Conservation (phyloP, 2,329 filamentous ascomycete genomes). For the Ascochyta lentis region DNA sequence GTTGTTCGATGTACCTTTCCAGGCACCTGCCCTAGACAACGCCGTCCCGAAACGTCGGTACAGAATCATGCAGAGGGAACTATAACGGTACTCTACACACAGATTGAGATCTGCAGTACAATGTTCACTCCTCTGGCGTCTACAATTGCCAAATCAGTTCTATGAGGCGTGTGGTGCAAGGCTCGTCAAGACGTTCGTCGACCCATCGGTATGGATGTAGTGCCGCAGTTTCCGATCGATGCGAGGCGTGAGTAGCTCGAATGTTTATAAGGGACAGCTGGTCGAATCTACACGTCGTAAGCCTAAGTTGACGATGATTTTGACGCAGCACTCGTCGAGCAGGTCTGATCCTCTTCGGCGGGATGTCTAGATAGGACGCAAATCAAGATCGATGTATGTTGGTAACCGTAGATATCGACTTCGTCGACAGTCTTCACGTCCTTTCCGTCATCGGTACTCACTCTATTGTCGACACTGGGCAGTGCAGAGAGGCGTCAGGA, state of each 20-base stretch:
- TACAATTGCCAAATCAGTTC: background rate
- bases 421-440: background rate
- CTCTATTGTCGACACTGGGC: constrained; percentile 7
- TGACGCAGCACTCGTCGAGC: too few species aligned
- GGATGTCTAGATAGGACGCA: background rate
- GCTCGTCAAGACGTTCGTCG: constrained; percentile 15
- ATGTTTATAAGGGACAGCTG: constrained; percentile 10
- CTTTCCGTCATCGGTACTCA: background rate
- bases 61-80: background rate
- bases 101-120: background rate
- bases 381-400: background rate
- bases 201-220: constrained; percentile 6
- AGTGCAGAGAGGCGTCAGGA: constrained; percentile 13
- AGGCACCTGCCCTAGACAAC: background rate
- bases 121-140: constrained; percentile 3
- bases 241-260: constrained; percentile 7
- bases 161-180: constrained; percentile 6
- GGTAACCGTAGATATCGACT: constrained; percentile 6
- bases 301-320: constrained; percentile 7
- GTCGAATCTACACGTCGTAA: background rate
- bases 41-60: background rate
- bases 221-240: constrained; percentile 5
- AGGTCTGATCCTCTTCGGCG: constrained; percentile 2
- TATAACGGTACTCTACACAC: constrained; percentile 1
- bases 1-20: background rate